Conservation (phyloP, 306 rosid species). For the peach (Prunus persica) region Prunus_persica_NCBIv2 NC_034009.1:25944001-25944500, state of each 20-base stretch:
- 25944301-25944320: conserved; percentile 19
- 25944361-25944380: conserved; percentile 48
- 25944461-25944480: conserved; percentile 56
- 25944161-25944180: conserved; percentile 10
- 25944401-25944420: conserved; percentile 69
- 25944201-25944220: conserved; percentile 15
- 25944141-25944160: conserved; percentile 14
- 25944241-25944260: conserved; percentile 17
- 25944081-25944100: neutral
- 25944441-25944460: conserved; percentile 92
- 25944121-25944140: neutral
- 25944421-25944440: conserved; percentile 95
- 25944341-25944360: conserved; percentile 28
- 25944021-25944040: neutral
- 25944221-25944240: conserved; percentile 24
- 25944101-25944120: neutral
- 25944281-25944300: conserved; percentile 18
- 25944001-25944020: too few relatives aligned
- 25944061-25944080: neutral
- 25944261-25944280: conserved; percentile 19
- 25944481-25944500: conserved; percentile 17
- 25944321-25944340: neutral
- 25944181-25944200: conserved; percentile 14
- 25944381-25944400: conserved; percentile 59
- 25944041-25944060: neutral